phyloP scores from a whole-genome alignment of 2,329 filamentous ascomycete species.

The Beauveria australis region DNA sequence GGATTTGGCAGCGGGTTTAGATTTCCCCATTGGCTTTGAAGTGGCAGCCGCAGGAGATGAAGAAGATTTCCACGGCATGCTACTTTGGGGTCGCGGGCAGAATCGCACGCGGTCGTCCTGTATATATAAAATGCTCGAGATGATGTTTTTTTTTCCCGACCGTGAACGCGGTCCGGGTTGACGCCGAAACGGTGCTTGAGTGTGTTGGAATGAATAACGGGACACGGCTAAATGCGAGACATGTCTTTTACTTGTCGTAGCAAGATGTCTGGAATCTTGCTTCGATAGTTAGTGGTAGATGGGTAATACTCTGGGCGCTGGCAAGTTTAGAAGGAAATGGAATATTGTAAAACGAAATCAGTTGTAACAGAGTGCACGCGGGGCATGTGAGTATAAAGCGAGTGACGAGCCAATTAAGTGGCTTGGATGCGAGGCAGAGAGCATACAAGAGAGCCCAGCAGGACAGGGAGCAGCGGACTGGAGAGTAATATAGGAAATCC shows the following conservation, averaged over 20 bases:
- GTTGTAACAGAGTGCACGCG: neutral
- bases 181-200: too few species aligned
- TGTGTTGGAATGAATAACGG: slow-evolving; percentile 4
- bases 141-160: neutral
- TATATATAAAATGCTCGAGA: neutral
- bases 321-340: neutral
- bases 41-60: neutral
- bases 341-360: neutral
- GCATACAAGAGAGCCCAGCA: neutral
- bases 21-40: neutral
- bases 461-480: neutral
- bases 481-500: neutral
- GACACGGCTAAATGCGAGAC: slow-evolving; percentile 2
- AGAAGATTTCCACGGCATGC: slow-evolving; percentile 6
- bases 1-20: slow-evolving; percentile 23
- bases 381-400: neutral
- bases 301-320: neutral
- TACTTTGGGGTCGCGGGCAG: neutral
- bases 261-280: slow-evolving; percentile 7
- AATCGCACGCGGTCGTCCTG: neutral
- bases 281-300: neutral
- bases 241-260: slow-evolving; percentile 1
- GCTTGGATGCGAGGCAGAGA: neutral
- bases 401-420: slow-evolving; percentile 9
- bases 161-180: neutral